A percentile compares a stretch with the other conserved stretches of the same genome.
Evolutionary conservation across 768 basidiomycete genomes (phyloP).

Genomic region (Gymnopilus junonius): DNA sequence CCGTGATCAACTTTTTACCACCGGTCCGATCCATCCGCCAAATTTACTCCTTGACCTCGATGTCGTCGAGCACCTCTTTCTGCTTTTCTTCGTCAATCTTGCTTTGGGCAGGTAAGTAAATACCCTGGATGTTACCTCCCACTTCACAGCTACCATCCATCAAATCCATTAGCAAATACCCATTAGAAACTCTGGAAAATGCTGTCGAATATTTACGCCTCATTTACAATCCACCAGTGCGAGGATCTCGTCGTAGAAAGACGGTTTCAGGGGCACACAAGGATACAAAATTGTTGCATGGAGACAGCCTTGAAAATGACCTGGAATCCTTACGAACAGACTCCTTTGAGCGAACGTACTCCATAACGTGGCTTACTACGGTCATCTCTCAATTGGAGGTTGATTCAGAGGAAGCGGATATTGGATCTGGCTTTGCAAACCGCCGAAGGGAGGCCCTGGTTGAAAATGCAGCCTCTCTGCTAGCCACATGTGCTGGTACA

Average conservation of each 20-base stretch:
- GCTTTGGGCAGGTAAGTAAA: not conserved
- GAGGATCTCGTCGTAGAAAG: conserved; percentile 54
- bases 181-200: conserved; percentile 42
- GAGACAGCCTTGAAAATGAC: conserved; percentile 4
- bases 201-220: conserved; percentile 52
- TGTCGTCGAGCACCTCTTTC: not conserved
- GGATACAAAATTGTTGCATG: not conserved
- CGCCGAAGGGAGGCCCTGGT: conserved; percentile 41
- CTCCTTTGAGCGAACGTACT: conserved; percentile 69
- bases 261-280: not conserved
- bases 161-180: conserved; percentile 39
- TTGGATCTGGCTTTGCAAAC: not conserved
- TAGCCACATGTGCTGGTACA: conserved; percentile 68
- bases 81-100: not conserved
- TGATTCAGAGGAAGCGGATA: conserved; percentile 18
- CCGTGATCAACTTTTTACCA: not conserved
- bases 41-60: not conserved
- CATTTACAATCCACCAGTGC: conserved; percentile 66
- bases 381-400: conserved; percentile 51
- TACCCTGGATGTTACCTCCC: conserved; percentile 41
- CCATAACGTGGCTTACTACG: conserved; percentile 75
- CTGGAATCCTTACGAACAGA: conserved; percentile 51
- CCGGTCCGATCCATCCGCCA: not conserved
- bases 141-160: conserved; percentile 60
- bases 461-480: conserved; percentile 58